Conservation (phyloP, 768 basidiomycete genomes). For the Suillus placidus region DNA sequence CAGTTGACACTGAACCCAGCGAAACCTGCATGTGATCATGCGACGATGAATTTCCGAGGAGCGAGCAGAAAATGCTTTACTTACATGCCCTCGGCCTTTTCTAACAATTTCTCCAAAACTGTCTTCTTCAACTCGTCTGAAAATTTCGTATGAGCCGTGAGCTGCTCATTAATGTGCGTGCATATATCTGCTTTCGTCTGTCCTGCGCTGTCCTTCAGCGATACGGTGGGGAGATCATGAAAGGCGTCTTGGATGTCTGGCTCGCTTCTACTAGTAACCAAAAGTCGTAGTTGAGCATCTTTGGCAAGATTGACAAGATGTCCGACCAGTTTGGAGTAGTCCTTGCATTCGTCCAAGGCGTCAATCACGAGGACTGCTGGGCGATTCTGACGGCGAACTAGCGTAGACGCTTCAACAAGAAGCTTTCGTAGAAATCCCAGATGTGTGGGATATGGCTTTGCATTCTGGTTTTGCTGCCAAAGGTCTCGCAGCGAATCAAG, state of each 20-base stretch:
- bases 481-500: neutral
- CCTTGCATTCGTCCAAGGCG: conserved; percentile 18
- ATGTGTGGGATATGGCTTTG: neutral
- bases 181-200: conserved; percentile 2
- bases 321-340: conserved; percentile 2
- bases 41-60: neutral
- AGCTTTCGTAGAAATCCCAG: neutral
- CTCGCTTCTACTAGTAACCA: conserved; percentile 9
- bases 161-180: neutral
- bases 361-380: conserved; percentile 14
- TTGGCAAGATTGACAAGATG: neutral
- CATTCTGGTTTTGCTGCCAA: neutral
- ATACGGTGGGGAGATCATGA: neutral
- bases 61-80: neutral
- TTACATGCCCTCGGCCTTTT: conserved; percentile 12
- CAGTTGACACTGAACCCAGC: conserved; percentile 15
- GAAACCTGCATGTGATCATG: neutral
- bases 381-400: neutral
- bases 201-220: neutral
- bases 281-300: conserved; percentile 7
- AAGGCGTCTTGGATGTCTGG: conserved; percentile 1
- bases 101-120: conserved; percentile 1
- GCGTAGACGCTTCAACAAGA: neutral
- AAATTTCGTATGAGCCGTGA: neutral
- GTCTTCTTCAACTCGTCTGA: neutral